phyloP scores from a whole-genome alignment of 441 rosid genomes.

The Aleurites moluccanus region DNA sequence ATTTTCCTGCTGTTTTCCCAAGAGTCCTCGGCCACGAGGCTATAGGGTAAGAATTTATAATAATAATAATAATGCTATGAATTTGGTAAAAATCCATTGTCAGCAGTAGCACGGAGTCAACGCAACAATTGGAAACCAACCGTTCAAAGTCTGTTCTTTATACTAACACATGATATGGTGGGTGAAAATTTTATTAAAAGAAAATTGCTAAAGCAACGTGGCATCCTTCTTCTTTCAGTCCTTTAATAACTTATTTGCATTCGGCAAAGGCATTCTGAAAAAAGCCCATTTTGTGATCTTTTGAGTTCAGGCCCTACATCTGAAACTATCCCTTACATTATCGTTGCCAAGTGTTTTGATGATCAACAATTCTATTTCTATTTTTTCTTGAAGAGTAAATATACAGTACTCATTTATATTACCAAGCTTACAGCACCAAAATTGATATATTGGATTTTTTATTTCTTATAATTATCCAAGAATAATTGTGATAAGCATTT shows the following conservation, averaged over 20 bases:
- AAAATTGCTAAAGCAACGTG: too few species aligned
- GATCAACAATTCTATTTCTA: background rate
- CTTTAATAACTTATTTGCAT: too few species aligned
- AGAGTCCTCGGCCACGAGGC: slow-evolving; percentile 86
- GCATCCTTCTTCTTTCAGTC: background rate
- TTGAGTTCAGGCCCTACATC: background rate
- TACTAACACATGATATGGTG: background rate
- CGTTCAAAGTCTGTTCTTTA: too few species aligned
- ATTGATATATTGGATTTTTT: background rate
- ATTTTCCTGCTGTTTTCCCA: slow-evolving; percentile 60
- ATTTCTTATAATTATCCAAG: too few species aligned
- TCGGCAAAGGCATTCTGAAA: background rate
- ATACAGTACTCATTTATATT: background rate
- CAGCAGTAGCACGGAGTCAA: background rate
- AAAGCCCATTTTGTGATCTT: background rate
- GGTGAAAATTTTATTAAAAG: too few species aligned
- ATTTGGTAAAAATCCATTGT: background rate
- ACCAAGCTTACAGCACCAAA: background rate
- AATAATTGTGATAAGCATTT: too few species aligned
- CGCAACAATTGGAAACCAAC: too few species aligned
- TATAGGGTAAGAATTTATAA: slow-evolving; percentile 45
- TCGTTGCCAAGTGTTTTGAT: background rate
- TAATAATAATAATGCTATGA: background rate
- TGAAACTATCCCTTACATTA: background rate
- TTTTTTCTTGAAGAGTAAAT: background rate